Evolutionary conservation across 2,329 filamentous ascomycete species (phyloP), one percentile per base, ranked within the genome.

Genomic region (Cytospora mali): DNA sequence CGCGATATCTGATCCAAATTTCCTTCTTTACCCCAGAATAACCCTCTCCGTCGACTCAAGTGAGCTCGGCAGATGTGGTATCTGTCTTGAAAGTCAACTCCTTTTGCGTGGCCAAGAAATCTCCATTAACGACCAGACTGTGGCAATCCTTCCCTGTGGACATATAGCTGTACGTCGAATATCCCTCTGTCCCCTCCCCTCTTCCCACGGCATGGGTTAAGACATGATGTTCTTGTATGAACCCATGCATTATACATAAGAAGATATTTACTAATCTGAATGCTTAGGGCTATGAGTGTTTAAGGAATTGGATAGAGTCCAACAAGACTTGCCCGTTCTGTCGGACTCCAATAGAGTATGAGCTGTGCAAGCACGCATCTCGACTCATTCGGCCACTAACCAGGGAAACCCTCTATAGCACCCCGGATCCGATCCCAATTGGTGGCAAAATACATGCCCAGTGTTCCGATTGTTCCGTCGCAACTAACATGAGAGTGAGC

Each of bases 281-380:
- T 39, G 16, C 9, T 11, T 39, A 39, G 35, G 62, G 64, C 2
- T 35, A 50, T 11, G 28, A 29, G 1, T 65, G 64, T 18, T 23
- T 65, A 2, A 18, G 9, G 9, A 33, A 13, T 10, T 65, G 56
- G 49, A 55, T 65, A 3, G 21, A 25, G 1, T 13, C 5, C 16
- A 59, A 60, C 6, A n/a, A 54, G 23, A 29, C 57, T 1, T 65
- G 64, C 23, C 64, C 64, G 1, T 63, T 65, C 31, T 65, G 64
- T 39, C 39, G 61, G 0, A n/a, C 31, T 1, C 46, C 27, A 2
- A 42, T 65, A 11, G 10, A 28, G 2, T 65, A 65, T 7, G 61
- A 62, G 9, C 53, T 63, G 16, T 65, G 64, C 27, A 13, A n/a
- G 1, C 64, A 65, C 18, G 33, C 35, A 4, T 35, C 50, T 1